phyloP scores from a whole-genome alignment of 2,329 filamentous ascomycete genomes.

The Fusarium pseudograminearum region DNA sequence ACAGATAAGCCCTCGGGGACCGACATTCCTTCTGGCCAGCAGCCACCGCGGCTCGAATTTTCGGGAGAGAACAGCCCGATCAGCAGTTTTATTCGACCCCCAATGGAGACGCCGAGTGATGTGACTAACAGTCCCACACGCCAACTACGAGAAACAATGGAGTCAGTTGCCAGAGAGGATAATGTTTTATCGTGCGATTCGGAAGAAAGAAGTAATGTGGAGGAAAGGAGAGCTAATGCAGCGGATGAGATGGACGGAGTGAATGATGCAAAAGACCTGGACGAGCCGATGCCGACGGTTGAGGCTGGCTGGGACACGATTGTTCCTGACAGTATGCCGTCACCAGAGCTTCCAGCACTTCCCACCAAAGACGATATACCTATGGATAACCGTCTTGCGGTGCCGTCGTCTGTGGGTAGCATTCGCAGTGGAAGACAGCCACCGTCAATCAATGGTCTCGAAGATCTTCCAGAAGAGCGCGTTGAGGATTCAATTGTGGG shows the following conservation, averaged over 20 bases:
- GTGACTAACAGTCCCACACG: slow-evolving; percentile 33
- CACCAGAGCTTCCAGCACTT: slow-evolving; percentile 21
- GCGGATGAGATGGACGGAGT: background rate
- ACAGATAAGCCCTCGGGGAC: slow-evolving; percentile 23
- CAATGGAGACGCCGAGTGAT: slow-evolving; percentile 33
- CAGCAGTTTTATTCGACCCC: slow-evolving; percentile 41
- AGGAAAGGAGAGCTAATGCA: background rate
- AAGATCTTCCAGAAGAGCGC: slow-evolving; percentile 46
- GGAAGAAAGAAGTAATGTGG: background rate
- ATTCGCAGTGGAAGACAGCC: slow-evolving; percentile 63
- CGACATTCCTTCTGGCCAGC: slow-evolving; percentile 49
- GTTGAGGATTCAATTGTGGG: slow-evolving; percentile 39
- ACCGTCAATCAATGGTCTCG: slow-evolving; percentile 56
- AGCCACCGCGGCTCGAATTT: slow-evolving; percentile 39
- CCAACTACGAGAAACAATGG: slow-evolving; percentile 38
- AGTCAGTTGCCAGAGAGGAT: slow-evolving; percentile 15
- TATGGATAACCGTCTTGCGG: slow-evolving; percentile 19
- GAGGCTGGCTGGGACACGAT: slow-evolving; percentile 31
- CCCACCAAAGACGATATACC: slow-evolving; percentile 14
- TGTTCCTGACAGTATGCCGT: slow-evolving; percentile 44
- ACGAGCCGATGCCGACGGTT: slow-evolving; percentile 9
- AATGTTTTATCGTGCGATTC: slow-evolving; percentile 1
- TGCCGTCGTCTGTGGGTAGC: slow-evolving; percentile 52
- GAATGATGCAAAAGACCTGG: slow-evolving; percentile 19
- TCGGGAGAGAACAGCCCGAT: slow-evolving; percentile 39